Conservation (phyloP, 257 asterid species). For the Fraxinus excelsior region DNA sequence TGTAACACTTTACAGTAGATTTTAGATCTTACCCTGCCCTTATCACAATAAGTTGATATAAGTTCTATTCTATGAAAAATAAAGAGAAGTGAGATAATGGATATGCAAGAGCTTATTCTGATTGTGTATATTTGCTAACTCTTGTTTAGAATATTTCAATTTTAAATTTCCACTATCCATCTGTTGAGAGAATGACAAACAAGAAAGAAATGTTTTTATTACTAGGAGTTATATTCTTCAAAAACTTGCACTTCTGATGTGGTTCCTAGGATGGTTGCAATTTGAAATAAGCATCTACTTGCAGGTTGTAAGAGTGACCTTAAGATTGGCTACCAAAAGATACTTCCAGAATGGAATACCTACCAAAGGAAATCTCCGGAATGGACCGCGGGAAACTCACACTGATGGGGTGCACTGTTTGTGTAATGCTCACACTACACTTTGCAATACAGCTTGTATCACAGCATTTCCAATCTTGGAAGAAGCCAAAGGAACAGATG, state of each 20-base stretch:
- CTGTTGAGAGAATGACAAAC: neutral
- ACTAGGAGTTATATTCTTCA: neutral
- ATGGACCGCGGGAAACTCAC: constrained; percentile 76
- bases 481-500: constrained; percentile 95
- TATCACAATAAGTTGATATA: neutral
- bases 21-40: neutral
- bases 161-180: neutral
- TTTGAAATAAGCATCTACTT: neutral
- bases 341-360: neutral
- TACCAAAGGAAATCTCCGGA: constrained; percentile 26
- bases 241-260: neutral
- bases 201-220: neutral
- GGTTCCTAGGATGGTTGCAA: neutral
- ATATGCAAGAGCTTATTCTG: neutral
- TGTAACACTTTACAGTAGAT: neutral
- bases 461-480: constrained; percentile 77
- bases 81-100: neutral
- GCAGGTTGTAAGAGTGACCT: neutral
- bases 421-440: constrained; percentile 78
- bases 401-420: constrained; percentile 65
- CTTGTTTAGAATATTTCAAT: neutral
- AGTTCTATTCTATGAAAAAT: neutral
- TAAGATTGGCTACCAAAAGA: neutral
- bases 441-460: constrained; percentile 78
- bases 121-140: neutral